These are phyloP conservation scores for Heimioporus sp. DNA, from an alignment of 768 basidiomycete species.

Conservation along the genomic window DNA sequence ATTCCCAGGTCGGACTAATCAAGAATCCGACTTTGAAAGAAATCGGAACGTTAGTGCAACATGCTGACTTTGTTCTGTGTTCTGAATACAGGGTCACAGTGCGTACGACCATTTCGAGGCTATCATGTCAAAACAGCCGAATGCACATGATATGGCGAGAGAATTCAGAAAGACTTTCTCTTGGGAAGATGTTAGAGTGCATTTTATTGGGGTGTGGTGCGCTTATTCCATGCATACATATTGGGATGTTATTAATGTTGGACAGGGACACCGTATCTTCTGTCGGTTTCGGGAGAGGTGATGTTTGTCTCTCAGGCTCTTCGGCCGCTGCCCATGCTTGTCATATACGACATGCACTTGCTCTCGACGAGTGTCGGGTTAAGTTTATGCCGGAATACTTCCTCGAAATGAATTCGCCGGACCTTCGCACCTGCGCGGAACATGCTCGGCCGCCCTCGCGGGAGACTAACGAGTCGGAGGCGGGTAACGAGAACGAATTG, in stretches of 20 bases:
- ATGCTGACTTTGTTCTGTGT: neutral
- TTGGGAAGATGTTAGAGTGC: constrained; percentile 39
- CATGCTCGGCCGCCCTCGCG: constrained; percentile 25
- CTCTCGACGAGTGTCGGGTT: constrained; percentile 57
- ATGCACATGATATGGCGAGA: constrained; percentile 13
- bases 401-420: constrained; percentile 25
- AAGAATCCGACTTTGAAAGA: constrained; percentile 26
- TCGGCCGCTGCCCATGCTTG: constrained; percentile 51
- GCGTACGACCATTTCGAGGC: constrained; percentile 18
- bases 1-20: constrained; percentile 30
- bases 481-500: neutral
- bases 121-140: constrained; percentile 14
- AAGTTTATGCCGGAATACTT: constrained; percentile 50
- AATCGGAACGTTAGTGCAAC: constrained; percentile 17
- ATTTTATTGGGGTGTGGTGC: constrained; percentile 52
- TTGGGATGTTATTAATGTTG: neutral
- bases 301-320: constrained; percentile 50
- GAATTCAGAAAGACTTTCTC: constrained; percentile 46
- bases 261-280: constrained; percentile 65
- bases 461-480: neutral
- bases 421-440: constrained; percentile 1
- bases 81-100: neutral
- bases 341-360: constrained; percentile 60
- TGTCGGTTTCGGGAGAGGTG: constrained; percentile 48
- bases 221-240: constrained; percentile 14